Evolutionary conservation across 2,329 filamentous ascomycete genomes (phyloP), one percentile per base, ranked within the genome.

Genomic region (Cladophialophora exuberans): DNA sequence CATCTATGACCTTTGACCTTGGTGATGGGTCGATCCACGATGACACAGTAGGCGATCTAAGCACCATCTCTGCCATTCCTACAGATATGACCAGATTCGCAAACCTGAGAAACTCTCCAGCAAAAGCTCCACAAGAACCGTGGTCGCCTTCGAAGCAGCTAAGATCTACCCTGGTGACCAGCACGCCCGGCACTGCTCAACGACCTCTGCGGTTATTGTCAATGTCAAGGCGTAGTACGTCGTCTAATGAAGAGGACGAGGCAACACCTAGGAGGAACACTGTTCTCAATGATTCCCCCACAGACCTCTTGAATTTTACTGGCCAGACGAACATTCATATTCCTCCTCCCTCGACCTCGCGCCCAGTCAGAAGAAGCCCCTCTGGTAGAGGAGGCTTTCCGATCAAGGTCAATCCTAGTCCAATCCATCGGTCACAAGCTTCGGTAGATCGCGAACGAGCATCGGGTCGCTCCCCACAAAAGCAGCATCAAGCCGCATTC

Each of bases 261-360:
- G 70, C 73, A 42, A 73, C 83, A 69, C 76, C 84, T 36, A 78
- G 81, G 59, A 71, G 74, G 44, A 72, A 75, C 61, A 42, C 50
- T 4, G 76, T 74, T 38, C 71, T 65, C 71, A 80, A 88, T 66
- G 89, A 61, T 25, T 57, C 57, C 5, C 44, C 87, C 3, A 88
- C 88, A 13, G 95, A 89, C 65, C 79, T 96, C 28, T 80, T 96
- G 39, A 94, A 97, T 68, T 95, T 97, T 65, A 95, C 90, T 0
- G 89, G 94, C 56, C 89, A 91, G 64, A 79, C 86, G 56, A 82
- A 83, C 62, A 76, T 78, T 9, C 79, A 82, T 52, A 73, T 73
- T 23, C 76, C 54, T 61, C 70, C 45, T 69, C 75, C 51, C 73
- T 80, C 47, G 74, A 79, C 64, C 62, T 66, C 57, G 64, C 71